Conservation (phyloP, 2,329 filamentous ascomycete species). For the Aspergillus fijiensis region DNA sequence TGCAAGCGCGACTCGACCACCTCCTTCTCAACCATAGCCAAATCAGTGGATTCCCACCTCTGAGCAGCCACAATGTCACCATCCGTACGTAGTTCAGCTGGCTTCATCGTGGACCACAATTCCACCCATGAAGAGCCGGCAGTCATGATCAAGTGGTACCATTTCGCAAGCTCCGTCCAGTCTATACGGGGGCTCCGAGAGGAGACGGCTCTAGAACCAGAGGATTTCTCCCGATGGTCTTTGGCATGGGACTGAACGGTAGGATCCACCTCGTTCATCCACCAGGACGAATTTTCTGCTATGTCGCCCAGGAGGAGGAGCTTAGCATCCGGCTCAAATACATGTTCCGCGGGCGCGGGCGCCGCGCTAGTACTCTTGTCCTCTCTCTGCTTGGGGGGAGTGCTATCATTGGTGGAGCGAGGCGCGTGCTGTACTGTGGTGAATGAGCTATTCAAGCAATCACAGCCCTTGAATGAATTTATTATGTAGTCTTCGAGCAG, state of each 20-base stretch:
- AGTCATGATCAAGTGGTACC: conserved; percentile 70
- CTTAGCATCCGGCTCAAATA: conserved; percentile 71
- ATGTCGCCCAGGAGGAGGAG: conserved; percentile 71
- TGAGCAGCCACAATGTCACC: conserved; percentile 23
- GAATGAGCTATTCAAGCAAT: conserved; percentile 77
- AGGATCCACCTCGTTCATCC: conserved; percentile 61
- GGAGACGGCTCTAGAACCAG: conserved; percentile 46
- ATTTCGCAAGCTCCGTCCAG: conserved; percentile 69
- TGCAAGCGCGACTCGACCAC: conserved; percentile 66
- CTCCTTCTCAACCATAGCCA: conserved; percentile 52
- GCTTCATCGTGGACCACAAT: conserved; percentile 56
- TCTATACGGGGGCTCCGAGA: conserved; percentile 68
- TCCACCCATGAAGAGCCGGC: conserved; percentile 67
- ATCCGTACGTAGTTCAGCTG: conserved; percentile 30
- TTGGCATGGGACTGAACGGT: conserved; percentile 27
- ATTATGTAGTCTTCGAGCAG: conserved; percentile 75
- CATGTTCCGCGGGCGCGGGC: conserved; percentile 33
- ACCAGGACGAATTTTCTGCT: conserved; percentile 80
- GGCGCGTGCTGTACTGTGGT: conserved; percentile 50
- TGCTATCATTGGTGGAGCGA: conserved; percentile 48
- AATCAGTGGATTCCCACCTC: conserved; percentile 44
- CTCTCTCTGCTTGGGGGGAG: conserved; percentile 34
- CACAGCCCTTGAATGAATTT: conserved; percentile 65
- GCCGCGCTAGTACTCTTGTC: conserved; percentile 32
- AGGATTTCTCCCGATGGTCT: conserved; percentile 26